Percentiles rank a stretch among this genome's conserved stretches.
Conservation (phyloP, 768 basidiomycete species). For the Tephrocybe sp. region DNA sequence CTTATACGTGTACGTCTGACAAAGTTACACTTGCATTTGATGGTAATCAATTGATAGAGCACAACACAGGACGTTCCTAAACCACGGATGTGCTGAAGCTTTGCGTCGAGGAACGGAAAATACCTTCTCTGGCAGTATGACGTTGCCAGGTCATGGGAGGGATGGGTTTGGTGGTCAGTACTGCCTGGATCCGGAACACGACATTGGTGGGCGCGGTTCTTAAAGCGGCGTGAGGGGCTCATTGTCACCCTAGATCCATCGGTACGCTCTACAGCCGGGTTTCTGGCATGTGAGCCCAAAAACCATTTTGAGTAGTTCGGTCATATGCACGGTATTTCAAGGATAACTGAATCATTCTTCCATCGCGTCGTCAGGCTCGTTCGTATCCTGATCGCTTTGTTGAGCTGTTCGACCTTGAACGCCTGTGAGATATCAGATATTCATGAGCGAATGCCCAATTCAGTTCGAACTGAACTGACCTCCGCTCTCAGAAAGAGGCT, state of each 20-base stretch:
- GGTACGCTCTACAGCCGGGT: slow-evolving; percentile 3
- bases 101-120: neutral
- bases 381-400: slow-evolving; percentile 24
- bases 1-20: slow-evolving; percentile 5
- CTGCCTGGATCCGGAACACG: neutral
- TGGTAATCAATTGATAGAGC: no score
- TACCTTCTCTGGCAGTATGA: neutral
- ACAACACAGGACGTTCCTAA: slow-evolving; percentile 5
- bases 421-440: slow-evolving; percentile 38
- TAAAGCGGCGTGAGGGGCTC: neutral
- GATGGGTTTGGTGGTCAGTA: neutral
- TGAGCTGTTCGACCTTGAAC: slow-evolving; percentile 53
- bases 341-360: slow-evolving; percentile 49
- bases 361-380: slow-evolving; percentile 53
- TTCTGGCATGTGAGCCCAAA: slow-evolving; percentile 12
- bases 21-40: no score
- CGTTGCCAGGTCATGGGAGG: neutral
- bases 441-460: neutral
- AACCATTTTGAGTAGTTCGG: slow-evolving; percentile 10
- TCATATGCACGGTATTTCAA: slow-evolving; percentile 7
- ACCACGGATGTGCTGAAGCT: slow-evolving; percentile 4
- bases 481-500: slow-evolving; percentile 74
- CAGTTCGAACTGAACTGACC: slow-evolving; percentile 40
- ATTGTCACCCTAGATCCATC: slow-evolving; percentile 3
- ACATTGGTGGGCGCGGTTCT: slow-evolving; percentile 2